Base-by-base conservation (phyloP, 768 basidiomycete genomes). In the Mycena haematopus region DNA sequence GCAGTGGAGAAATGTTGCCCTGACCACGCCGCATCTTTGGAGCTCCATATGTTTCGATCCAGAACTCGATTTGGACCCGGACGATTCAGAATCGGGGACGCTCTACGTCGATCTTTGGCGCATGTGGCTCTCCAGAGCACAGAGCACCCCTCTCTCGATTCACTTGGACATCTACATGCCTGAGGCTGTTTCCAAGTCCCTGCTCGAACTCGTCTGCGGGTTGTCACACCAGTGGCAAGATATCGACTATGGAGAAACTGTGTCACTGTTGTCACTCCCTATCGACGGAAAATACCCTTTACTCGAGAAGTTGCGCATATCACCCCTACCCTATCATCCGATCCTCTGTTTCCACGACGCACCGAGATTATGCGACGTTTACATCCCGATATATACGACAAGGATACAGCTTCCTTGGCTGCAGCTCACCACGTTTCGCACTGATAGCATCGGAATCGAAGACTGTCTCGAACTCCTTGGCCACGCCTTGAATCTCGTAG, bases 121-220 rank as follows among this genome's bases (percentile, higher is more conserved):
- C 17, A 25, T 7, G 24, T 54, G 53, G 53, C 25, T 54, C n/a
- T 27, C 38, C 19, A 25, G 53, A 29, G 53, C 53, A 42, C 40
- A 15, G 49, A 29, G 29, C 19, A 21, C 31, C 10, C 49, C 49
- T 11, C 49, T 51, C 29, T 51, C 49, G n/a, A 17, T 51, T 21
- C 2, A 9, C 10, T 31, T 33, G 19, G 17, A 51, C 5, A 21
- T 0, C 17, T 29, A 2, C 29, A 29, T 31, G 29, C 15, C 11
- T 29, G 3, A 29, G 6, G 14, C 15, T 7, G 4, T 15, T 27
- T 14, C 25, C 14, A 5, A 33, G 8, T n/a, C 49, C 19, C 49
- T 51, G 29, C 49, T 31, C 49, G 29, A 51, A 29, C 7, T 51
- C 29, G 8, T 51, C 49, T 15, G 49, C 11, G 29, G 29, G 49